These are phyloP conservation scores for Irpex lacteus DNA, from an alignment of 1,284 basidiomycete species.

Conservation along the genomic window DNA sequence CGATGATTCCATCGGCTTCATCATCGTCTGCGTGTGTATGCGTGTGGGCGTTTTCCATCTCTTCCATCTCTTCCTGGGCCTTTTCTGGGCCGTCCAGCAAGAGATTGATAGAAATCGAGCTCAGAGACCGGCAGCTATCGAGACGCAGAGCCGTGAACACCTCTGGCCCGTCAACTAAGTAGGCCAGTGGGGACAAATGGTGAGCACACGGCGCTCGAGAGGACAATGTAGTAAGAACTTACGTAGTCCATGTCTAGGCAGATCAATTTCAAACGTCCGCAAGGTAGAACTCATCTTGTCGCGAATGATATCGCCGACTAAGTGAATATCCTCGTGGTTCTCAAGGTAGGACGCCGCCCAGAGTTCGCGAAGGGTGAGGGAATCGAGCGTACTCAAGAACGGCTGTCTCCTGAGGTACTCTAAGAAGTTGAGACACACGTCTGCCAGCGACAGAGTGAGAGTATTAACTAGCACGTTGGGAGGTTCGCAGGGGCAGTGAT, in stretches of 20 bases:
- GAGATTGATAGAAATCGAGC: slow-evolving; percentile 1
- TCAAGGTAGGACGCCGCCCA: slow-evolving; percentile 8
- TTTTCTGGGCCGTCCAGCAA: neutral
- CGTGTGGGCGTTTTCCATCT: neutral
- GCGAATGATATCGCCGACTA: slow-evolving; percentile 6
- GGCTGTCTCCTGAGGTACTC: slow-evolving; percentile 8
- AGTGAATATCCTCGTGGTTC: slow-evolving; percentile 8
- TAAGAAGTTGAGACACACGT: slow-evolving; percentile 13
- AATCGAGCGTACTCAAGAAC: slow-evolving; percentile 6
- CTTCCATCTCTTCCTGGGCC: neutral
- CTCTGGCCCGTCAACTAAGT: neutral
- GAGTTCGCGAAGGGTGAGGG: slow-evolving; percentile 8
- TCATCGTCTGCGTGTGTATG: neutral
- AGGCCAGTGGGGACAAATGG: too few relatives aligned
- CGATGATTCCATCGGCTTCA: neutral
- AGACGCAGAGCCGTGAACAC: slow-evolving; percentile 3
- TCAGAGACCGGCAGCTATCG: slow-evolving; percentile 2
- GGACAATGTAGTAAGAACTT: neutral
- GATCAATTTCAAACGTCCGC: slow-evolving; percentile 4
- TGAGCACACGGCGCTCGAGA: too few relatives aligned
- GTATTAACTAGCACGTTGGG: neutral
- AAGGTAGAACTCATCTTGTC: slow-evolving; percentile 3
- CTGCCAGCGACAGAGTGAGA: slow-evolving; percentile 9
- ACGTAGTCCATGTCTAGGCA: slow-evolving; percentile 6
- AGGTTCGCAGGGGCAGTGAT: neutral